Base-by-base conservation (phyloP, 257 asterid genomes). In the Datura wrightii region DNA sequence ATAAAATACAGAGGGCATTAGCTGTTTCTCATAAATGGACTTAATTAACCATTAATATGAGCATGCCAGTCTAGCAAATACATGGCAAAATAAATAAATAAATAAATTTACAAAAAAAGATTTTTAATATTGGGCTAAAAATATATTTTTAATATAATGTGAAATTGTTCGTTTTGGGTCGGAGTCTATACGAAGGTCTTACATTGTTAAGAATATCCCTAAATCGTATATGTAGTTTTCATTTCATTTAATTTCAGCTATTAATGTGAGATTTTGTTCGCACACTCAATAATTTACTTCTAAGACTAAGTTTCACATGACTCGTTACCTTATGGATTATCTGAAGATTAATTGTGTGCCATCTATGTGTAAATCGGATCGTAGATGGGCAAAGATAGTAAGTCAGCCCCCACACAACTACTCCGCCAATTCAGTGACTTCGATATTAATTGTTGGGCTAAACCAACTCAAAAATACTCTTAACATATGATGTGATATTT, bases 1-100 rank as follows among this genome's bases (percentile, higher is more conserved):
- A 74, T 74, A 24, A 24, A 15, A 74, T 24, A 74, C 80, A 74
- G 11, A 74, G 6, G 60, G 44, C 19, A 48, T 48, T 74, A 74
- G 60, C 60, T 74, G 81, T 74, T 24, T 48, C 59, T 48, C 41
- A 72, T 72, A 1, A 44, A 72, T 72, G 10, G 41, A 10, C 3
- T 24, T 50, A 48, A 74, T 48, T 74, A 48, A 24, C 42, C 44
- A 74, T 74, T 74, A 46, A 74, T 48, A 74, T 3, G 60, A 13
- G 81, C 19, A 50, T 74, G 60, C 60, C 81, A 50, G 60, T 74
- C 81, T 48, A 74, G 60, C 60, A 11, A 13, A 70, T 48, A 55
- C 13, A 74, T 1, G 18, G 11, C 3, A 3, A 18, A 10, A 46
- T 5, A 46, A 74, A 3, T 24, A 39, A 3, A 9, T 19, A 0